Base-by-base conservation (phyloP, 2,329 filamentous ascomycete genomes). In the Penicillium sp. region DNA sequence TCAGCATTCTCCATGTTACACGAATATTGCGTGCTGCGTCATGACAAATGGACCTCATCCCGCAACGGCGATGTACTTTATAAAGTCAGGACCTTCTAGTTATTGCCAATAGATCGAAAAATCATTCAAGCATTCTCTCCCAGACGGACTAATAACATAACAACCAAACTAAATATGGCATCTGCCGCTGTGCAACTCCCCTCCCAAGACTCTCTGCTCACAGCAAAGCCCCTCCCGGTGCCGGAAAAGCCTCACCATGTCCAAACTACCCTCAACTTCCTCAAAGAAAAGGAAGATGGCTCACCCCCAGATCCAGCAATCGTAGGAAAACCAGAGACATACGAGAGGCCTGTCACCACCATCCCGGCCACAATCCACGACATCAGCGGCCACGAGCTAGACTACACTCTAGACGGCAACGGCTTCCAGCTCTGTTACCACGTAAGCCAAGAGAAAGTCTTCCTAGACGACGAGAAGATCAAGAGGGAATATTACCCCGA, bases 351-450 rank as follows among this genome's bases (percentile, higher is more conserved):
- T 16, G 64, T 69, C 44, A 63, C 64, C 14, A 54, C 67, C 4
- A 59, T 72, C 41, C 64, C 71, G 4, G 69, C 73, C 31, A 65
- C 63, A 1, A 58, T 77, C 18, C 63, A 65, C 35, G 70, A 77
- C 46, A 72, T 73, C 42, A 74, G 72, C 64, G 65, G 70, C 34
- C 66, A 67, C 22, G 71, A 68, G 14, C 56, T 72, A 2, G 65
- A 73, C 33, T 77, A 77, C 58, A 68, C 69, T 2, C 58, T 76
- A 8, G 75, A 78, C 56, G 67, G 62, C 35, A 66, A 77, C 44
- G 76, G 76, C 0, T 78, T 78, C 52, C 66, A 74, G 29, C 54
- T 75, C 6, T 67, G 74, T 46, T 63, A 71, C 19, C 74, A 77
- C 45, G 50, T 64, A 16, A 70, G 69, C 9, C 53, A 52, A 2